A percentile compares a stretch with the other conserved stretches of the same genome.
Conservation (phyloP, 345 rosid genomes). For the Crucihimalaya himalaica region DNA sequence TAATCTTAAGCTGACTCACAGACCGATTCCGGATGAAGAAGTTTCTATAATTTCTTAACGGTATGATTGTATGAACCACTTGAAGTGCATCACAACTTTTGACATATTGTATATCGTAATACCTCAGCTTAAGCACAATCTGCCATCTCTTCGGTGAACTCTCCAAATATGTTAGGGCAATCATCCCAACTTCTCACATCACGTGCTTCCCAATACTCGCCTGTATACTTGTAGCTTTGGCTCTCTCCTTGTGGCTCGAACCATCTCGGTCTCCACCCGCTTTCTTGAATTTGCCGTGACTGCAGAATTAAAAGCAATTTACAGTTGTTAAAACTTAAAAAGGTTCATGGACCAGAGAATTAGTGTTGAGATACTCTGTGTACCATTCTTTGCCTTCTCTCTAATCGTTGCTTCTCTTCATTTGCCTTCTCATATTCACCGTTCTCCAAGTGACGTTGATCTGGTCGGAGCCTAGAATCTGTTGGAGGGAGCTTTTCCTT, state of each 20-base stretch:
- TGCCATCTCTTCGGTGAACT: constrained; percentile 51
- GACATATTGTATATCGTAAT: not conserved
- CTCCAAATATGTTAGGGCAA: constrained; percentile 84
- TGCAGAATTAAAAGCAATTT: constrained; percentile 34
- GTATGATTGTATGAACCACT: not conserved
- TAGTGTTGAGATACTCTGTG: not conserved
- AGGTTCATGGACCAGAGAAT: not conserved
- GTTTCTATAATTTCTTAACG: not conserved
- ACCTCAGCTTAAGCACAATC: constrained; percentile 48
- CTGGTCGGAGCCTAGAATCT: constrained; percentile 95
- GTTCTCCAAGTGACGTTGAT: constrained; percentile 93
- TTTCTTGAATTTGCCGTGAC: constrained; percentile 87
- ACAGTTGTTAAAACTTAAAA: not conserved
- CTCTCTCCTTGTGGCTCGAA: constrained; percentile 59
- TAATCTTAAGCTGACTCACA: not conserved
- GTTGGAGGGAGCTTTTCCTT: constrained; percentile 98
- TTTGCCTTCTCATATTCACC: constrained; percentile 98
- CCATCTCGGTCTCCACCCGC: constrained; percentile 95
- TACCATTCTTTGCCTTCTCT: constrained; percentile 97
- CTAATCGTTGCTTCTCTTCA: constrained; percentile 86
- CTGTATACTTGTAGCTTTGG: constrained; percentile 63
- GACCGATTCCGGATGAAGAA: not conserved
- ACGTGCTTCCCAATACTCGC: constrained; percentile 97
- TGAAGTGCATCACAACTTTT: not conserved
- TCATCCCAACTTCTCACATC: constrained; percentile 64